Evolutionary conservation across 148 eudicot species (phyloP).

Genomic region (Rheum nobile): DNA sequence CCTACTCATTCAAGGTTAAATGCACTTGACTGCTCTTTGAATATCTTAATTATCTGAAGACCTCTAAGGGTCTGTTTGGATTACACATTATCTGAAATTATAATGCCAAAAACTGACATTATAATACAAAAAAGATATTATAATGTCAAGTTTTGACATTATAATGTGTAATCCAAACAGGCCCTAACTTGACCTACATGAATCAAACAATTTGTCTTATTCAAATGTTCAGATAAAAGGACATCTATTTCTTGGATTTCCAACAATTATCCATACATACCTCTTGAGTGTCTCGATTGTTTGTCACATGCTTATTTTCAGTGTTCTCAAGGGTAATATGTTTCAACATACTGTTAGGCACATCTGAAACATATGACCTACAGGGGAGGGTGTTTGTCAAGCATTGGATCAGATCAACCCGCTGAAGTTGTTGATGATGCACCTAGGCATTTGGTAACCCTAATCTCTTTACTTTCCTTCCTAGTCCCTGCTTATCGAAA

Average conservation of each 20-base stretch:
- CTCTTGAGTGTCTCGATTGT: slow-evolving; percentile 91
- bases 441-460: slow-evolving; percentile 63
- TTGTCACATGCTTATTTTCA: slow-evolving; percentile 75
- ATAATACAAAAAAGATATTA: no score
- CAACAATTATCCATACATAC: slow-evolving; percentile 11
- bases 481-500: not conserved
- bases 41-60: slow-evolving; percentile 48
- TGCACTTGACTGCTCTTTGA: slow-evolving; percentile 46
- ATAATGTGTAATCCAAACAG: no score
- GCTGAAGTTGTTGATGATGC: slow-evolving; percentile 97
- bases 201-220: not conserved
- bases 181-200: slow-evolving; percentile 49
- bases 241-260: not conserved
- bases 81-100: no score
- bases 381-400: slow-evolving; percentile 79
- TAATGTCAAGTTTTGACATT: no score
- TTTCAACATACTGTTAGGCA: slow-evolving; percentile 65
- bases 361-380: slow-evolving; percentile 78
- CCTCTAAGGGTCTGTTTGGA: no score
- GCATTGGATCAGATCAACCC: slow-evolving; percentile 91
- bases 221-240: not conserved
- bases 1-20: not conserved
- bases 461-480: slow-evolving; percentile 2
- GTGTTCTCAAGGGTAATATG: slow-evolving; percentile 69
- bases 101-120: no score